Percentiles rank a stretch among this genome's conserved stretches.
Evolutionary conservation across 495 filamentous ascomycete genomes (phyloP).

Genomic region (Jackrogersella multiformis): DNA sequence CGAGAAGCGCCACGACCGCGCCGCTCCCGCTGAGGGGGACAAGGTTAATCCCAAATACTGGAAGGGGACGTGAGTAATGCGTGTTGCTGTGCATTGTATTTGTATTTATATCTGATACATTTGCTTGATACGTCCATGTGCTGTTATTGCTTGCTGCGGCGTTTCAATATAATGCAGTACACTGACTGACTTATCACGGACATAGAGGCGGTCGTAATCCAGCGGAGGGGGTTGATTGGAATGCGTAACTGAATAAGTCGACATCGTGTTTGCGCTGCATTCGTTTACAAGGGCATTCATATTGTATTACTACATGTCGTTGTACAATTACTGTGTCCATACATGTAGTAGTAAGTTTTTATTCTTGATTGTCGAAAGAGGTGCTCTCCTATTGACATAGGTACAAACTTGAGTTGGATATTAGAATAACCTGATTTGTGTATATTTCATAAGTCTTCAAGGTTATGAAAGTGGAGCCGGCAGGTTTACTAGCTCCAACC

Average conservation of each 20-base stretch:
- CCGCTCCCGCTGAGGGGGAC: constrained; percentile 49
- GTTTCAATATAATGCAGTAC: not conserved
- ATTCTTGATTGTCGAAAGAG: not conserved
- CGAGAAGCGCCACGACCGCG: constrained; percentile 58
- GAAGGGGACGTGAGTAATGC: constrained; percentile 46
- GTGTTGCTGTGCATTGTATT: not conserved
- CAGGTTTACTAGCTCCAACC: not conserved
- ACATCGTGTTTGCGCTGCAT: not conserved
- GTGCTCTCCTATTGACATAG: not conserved
- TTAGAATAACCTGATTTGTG: no score
- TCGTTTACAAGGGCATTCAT: not conserved
- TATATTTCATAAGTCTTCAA: no score
- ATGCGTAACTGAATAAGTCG: constrained; percentile 36
- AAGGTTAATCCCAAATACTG: constrained; percentile 62
- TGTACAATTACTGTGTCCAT: not conserved
- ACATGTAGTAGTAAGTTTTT: no score
- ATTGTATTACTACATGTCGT: not conserved
- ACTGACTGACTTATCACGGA: constrained; percentile 13
- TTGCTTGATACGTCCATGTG: not conserved
- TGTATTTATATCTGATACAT: not conserved
- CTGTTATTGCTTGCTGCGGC: not conserved
- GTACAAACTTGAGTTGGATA: no score
- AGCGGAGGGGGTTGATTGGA: constrained; percentile 34
- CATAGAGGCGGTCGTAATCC: constrained; percentile 33
- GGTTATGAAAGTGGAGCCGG: no score